Evolutionary conservation across 1,284 basidiomycete species (phyloP), one percentile per base, ranked within the genome.

Genomic region (Coniferiporia sulphurascens): DNA sequence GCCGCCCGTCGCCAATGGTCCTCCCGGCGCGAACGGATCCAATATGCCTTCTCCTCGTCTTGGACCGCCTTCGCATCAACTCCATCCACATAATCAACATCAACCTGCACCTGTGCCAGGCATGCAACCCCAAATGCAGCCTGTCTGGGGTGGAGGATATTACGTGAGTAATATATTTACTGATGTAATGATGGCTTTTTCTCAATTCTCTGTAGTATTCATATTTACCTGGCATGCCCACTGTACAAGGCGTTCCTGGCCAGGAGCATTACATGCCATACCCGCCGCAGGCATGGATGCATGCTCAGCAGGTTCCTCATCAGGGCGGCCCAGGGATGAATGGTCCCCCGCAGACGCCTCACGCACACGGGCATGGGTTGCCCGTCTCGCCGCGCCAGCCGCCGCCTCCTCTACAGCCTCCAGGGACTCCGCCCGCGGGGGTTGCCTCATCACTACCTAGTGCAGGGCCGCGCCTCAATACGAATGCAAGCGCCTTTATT

Each of bases 381-480:
- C 76, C 76, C 48, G 74, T 74, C n/a, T 89, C 86, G 9, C 87
- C 87, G 21, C 81, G 85, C 62, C 83, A 80, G 66, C 78, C 75
- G 38, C 81, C 83, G 15, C 74, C 80, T 6, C 75, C 72, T 45
- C 72, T 88, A 17, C 83, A 82, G 66, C 69, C 74, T 1, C 84
- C 86, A 22, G 82, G 82, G 36, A 89, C 87, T 1, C 87, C 87
- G 8, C 86, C 84, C 0, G 73, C 82, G 49, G 62, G 80, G 0
- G 67, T 87, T 4, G 78, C 84, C 1, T 85, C 87, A 0, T 84
- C 87, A 0, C 86, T 87, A n/a, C 77, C 85, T 4, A 87, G 87
- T 1, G 74, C 69, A 0, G 57, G 65, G 15, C 65, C 70, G 53
- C 74, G 79, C 9, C 74, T 89, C 56, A 88, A 84, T 67, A 79